Evolutionary conservation across 2,329 filamentous ascomycete species (phyloP).

Genomic region (Chaetomium sp.): DNA sequence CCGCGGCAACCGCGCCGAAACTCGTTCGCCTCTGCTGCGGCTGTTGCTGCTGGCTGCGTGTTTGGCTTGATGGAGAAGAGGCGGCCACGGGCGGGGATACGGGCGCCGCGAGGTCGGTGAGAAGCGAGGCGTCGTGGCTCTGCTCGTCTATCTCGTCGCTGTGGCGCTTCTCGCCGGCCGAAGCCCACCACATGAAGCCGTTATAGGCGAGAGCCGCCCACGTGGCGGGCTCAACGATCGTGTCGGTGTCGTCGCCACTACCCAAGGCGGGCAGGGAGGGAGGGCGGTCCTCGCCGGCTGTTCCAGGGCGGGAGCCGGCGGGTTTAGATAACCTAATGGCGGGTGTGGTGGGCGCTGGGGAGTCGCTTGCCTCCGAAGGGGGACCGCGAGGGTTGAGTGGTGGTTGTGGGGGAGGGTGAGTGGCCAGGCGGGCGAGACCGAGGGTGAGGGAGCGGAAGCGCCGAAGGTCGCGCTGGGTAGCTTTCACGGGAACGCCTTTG

Average conservation of each 20-base stretch:
- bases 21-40: conserved; percentile 24
- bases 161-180: conserved; percentile 71
- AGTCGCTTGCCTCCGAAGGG: conserved; percentile 29
- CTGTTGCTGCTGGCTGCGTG: not conserved
- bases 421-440: conserved; percentile 57
- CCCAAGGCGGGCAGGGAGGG: conserved; percentile 31
- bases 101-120: conserved; percentile 50
- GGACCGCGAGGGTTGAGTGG: conserved; percentile 22
- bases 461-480: conserved; percentile 86
- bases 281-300: conserved; percentile 11
- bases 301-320: conserved; percentile 27
- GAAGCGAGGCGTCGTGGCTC: conserved; percentile 56
- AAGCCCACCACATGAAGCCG: conserved; percentile 90
- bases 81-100: conserved; percentile 29
- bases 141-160: conserved; percentile 62
- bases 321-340: conserved; percentile 29
- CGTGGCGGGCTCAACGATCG: conserved; percentile 62
- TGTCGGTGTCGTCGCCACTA: conserved; percentile 53
- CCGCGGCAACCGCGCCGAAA: conserved; percentile 38
- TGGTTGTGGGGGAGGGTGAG: not conserved
- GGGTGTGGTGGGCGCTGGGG: conserved; percentile 20
- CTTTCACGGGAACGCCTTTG: conserved; percentile 68
- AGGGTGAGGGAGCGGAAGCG: conserved; percentile 71
- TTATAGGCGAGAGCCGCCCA: conserved; percentile 78
- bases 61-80: not conserved